Evolutionary conservation across 257 asterid species (phyloP), one percentile per base, ranked within the genome.

Genomic region (Ocimum tenuiflorum): DNA sequence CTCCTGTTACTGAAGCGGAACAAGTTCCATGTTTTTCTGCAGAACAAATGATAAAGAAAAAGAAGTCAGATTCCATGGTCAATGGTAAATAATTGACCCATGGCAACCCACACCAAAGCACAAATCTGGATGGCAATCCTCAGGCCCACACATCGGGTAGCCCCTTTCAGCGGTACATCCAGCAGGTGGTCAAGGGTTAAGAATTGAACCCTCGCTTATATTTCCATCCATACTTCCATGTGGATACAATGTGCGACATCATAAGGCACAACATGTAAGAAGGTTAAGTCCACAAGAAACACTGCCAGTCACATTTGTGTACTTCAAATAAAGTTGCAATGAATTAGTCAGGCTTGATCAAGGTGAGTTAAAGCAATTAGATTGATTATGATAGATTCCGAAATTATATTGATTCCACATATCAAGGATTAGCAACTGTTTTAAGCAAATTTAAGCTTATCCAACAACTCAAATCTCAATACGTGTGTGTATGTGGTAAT

Each of bases 11-110:
- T 53, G 92, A 62, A 69, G 85, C 79, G 31, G 87, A 72, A 75
- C 97, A 94, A 36, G 99, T 94, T 79, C 99, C 99, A 63, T 94
- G 97, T 61, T 90, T 94, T 80, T 94, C 99, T 90, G 82, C 61
- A 71, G 35, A 51, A 62, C 62, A 75, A 42, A 27, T 17, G 64
- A 63, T 60, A 17, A 15, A 61, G 69, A 58, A 60, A 65, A 35
- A 73, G 17, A 63, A 58, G 49, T 75, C 61, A 79, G 73, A 46
- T 24, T 41, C 45, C 60, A n/a, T n/a, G n/a, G n/a, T n/a, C n/a
- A n/a, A n/a, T n/a, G n/a, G n/a, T n/a, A n/a, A n/a, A n/a, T n/a
- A n/a, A n/a, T n/a, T n/a, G n/a, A n/a, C n/a, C n/a, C n/a, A n/a
- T n/a, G n/a, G n/a, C n/a, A n/a, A n/a, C n/a, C n/a, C n/a, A n/a